Percentiles rank a stretch among this genome's conserved stretches.
phyloP scores from a whole-genome alignment of 2,329 filamentous ascomycete species.

The Blastomyces gilchristii region DNA sequence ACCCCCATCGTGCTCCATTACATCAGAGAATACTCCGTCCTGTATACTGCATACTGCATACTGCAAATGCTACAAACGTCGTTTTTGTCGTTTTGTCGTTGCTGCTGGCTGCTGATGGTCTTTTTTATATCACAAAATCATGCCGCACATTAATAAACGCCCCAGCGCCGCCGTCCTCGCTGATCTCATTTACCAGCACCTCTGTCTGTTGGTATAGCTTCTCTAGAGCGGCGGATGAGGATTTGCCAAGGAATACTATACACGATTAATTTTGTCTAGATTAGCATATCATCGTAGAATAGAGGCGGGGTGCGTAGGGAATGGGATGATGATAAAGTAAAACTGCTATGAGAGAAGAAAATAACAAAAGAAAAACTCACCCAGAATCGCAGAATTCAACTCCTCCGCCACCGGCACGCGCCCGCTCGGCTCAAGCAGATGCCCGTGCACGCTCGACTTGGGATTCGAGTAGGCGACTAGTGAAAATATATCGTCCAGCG shows the following conservation, averaged over 20 bases:
- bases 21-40: no score
- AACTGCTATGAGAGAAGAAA: not conserved
- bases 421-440: constrained; percentile 65
- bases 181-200: constrained; percentile 71
- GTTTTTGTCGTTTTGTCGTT: no score
- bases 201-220: constrained; percentile 76
- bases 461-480: constrained; percentile 80
- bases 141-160: constrained; percentile 66
- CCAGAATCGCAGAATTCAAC: constrained; percentile 82
- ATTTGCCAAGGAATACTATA: constrained; percentile 79
- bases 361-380: constrained; percentile 43
- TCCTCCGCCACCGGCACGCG: constrained; percentile 78
- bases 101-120: no score
- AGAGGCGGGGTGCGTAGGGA: no score
- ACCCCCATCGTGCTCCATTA: not conserved
- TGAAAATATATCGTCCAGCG: constrained; percentile 75
- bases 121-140: constrained; percentile 33
- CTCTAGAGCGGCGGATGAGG: constrained; percentile 75
- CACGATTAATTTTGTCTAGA: constrained; percentile 14
- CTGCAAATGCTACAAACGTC: no score
- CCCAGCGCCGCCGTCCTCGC: constrained; percentile 67
- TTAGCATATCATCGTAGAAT: not conserved
- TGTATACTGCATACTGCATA: no score
- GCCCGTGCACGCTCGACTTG: constrained; percentile 62
- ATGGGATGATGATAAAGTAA: not conserved